A percentile compares a stretch with the other conserved stretches of the same genome.
These are phyloP conservation scores for Spencermartinsiella ligniputridi DNA, from an alignment of 1,139 yeast genomes.

Conservation along the genomic window DNA sequence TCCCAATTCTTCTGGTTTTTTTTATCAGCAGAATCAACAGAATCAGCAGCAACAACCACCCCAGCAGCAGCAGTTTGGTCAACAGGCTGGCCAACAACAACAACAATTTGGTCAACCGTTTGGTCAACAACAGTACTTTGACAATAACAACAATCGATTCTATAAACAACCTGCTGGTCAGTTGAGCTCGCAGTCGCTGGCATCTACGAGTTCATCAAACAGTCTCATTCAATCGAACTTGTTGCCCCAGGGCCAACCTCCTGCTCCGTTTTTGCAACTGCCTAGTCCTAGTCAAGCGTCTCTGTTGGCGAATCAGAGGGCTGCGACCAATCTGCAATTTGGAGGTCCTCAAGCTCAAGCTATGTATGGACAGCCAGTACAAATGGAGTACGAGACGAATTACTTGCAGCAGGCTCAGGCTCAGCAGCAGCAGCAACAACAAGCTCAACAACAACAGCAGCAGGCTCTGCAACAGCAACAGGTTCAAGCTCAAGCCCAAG, in stretches of 20 bases:
- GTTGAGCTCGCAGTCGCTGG: slow-evolving; percentile 20
- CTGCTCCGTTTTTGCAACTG: slow-evolving; percentile 23
- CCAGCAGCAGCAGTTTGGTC: slow-evolving; percentile 24
- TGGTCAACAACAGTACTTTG: slow-evolving; percentile 10
- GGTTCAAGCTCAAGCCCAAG: slow-evolving; percentile 9
- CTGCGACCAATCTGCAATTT: slow-evolving; percentile 17
- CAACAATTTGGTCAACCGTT: slow-evolving; percentile 10
- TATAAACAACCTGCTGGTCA: slow-evolving; percentile 21
- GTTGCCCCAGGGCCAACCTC: slow-evolving; percentile 13
- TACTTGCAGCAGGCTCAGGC: slow-evolving; percentile 18
- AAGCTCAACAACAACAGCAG: slow-evolving; percentile 18
- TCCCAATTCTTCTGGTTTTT: slow-evolving; percentile 4
- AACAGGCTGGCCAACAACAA: slow-evolving; percentile 17
- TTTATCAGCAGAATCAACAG: slow-evolving; percentile 13
- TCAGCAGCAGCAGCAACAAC: slow-evolving; percentile 20
- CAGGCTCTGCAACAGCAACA: slow-evolving; percentile 16
- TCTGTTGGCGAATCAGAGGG: slow-evolving; percentile 21
- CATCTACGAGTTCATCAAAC: slow-evolving; percentile 14
- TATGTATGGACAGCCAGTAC: slow-evolving; percentile 12
- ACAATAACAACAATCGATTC: slow-evolving; percentile 14
- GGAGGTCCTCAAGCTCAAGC: slow-evolving; percentile 14
- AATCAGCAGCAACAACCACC: slow-evolving; percentile 15
- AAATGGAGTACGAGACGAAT: slow-evolving; percentile 15
- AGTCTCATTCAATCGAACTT: slow-evolving; percentile 5
- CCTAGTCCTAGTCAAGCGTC: slow-evolving; percentile 28